These are phyloP conservation scores for Xylaria sp. DNA, from an alignment of 2,329 filamentous ascomycete species.

Conservation along the genomic window DNA sequence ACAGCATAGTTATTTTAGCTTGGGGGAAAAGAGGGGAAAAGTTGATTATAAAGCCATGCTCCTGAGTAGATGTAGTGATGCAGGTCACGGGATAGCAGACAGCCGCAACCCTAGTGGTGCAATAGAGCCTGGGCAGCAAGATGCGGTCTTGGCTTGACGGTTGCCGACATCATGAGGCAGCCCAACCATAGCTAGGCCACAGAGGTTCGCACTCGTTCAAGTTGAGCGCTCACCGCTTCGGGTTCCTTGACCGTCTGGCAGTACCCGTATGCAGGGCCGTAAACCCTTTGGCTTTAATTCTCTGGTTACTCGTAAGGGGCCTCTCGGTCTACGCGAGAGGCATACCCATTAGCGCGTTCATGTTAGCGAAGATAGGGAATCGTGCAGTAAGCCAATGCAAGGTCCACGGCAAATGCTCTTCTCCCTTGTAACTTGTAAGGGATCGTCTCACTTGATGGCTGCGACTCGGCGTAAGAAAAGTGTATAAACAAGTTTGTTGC, in stretches of 20 bases:
- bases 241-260: background rate
- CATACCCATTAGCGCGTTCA: background rate
- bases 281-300: constrained; percentile 1
- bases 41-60: background rate
- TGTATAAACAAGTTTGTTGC: background rate
- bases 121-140: background rate
- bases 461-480: background rate
- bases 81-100: constrained; percentile 24
- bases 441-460: background rate
- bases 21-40: background rate
- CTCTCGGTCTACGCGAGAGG: background rate
- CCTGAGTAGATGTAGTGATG: constrained; percentile 7
- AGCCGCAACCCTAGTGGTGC: background rate
- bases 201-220: background rate
- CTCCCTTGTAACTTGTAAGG: constrained; percentile 17
- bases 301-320: background rate
- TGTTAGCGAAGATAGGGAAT: constrained; percentile 7
- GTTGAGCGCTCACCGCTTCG: constrained; percentile 19
- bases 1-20: background rate
- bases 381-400: constrained; percentile 22
- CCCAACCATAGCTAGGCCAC: background rate
- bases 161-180: constrained; percentile 4
- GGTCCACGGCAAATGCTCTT: constrained; percentile 13
- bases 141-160: constrained; percentile 6
- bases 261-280: constrained; percentile 10